Percentiles rank a stretch among this genome's conserved stretches.
Conservation (phyloP, 306 rosid species). For the Alnus rubra region DNA sequence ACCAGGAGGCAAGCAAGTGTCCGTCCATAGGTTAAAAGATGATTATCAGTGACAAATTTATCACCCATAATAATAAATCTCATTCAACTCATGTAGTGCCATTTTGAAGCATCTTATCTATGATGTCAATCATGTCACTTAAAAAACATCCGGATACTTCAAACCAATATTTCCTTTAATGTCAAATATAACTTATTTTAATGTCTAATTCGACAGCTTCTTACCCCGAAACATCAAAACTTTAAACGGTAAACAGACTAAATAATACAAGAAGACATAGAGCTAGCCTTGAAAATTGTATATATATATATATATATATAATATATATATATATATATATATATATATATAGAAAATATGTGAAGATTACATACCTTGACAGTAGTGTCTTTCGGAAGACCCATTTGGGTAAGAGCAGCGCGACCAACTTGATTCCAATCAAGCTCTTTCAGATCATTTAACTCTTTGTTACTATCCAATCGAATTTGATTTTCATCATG, state of each 20-base stretch:
- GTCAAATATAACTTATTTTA: background rate
- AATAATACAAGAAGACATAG: background rate
- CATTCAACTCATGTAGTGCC: background rate
- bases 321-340: too few relatives aligned
- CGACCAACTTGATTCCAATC: constrained; percentile 69
- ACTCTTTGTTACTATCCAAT: constrained; percentile 52
- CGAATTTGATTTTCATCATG: constrained; percentile 41
- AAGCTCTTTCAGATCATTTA: constrained; percentile 45
- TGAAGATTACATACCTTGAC: constrained; percentile 60
- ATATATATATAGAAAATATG: too few relatives aligned
- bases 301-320: too few relatives aligned
- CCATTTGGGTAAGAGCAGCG: constrained; percentile 52
- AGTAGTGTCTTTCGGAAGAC: constrained; percentile 59
- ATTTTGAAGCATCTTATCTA: background rate
- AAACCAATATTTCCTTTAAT: background rate
- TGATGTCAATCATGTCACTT: background rate
- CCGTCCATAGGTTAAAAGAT: background rate
- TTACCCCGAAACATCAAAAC: background rate
- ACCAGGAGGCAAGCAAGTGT: background rate
- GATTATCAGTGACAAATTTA: background rate
- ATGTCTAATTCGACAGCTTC: background rate
- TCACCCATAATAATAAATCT: background rate
- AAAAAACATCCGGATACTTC: background rate
- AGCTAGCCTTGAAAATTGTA: too few relatives aligned
- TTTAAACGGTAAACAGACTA: background rate